A percentile compares a stretch with the other conserved stretches of the same genome.
phyloP scores from a whole-genome alignment of 2,329 filamentous ascomycete genomes.

The Triangularia setosa region DNA sequence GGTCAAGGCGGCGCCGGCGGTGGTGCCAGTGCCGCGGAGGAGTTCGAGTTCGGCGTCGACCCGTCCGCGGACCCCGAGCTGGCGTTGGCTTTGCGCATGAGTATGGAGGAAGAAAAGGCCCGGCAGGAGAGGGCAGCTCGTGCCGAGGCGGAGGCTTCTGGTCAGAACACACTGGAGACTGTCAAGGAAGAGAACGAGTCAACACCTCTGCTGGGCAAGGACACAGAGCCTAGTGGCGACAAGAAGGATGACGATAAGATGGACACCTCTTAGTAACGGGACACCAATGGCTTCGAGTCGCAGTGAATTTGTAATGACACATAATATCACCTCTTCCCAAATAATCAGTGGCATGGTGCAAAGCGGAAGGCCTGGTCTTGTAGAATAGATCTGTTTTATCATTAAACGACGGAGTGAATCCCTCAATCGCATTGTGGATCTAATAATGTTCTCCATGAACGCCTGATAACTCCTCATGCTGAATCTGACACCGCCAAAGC shows the following conservation, averaged over 20 bases:
- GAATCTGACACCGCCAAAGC: not conserved
- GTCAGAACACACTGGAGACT: conserved; percentile 55
- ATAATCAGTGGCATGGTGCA: not conserved
- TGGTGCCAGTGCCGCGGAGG: conserved; percentile 52
- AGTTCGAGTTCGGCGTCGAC: conserved; percentile 87
- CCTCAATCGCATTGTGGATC: not conserved
- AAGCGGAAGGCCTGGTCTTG: not conserved
- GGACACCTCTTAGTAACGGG: conserved; percentile 69
- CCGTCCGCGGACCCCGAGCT: conserved; percentile 89
- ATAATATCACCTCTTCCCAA: not conserved
- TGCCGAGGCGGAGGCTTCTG: conserved; percentile 65
- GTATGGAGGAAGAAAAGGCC: conserved; percentile 96
- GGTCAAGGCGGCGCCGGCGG: conserved; percentile 54
- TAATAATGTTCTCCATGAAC: conserved; percentile 2
- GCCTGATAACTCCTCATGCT: conserved; percentile 16
- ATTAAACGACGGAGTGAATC: not conserved
- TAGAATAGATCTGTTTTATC: not conserved
- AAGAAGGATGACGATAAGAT: conserved; percentile 66
- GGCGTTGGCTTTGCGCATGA: conserved; percentile 91
- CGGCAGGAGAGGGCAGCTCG: conserved; percentile 81
- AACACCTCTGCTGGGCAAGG: conserved; percentile 56
- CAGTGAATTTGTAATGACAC: not conserved
- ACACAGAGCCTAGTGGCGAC: conserved; percentile 59
- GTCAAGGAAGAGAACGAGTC: conserved; percentile 71
- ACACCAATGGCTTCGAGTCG: not conserved